Evolutionary conservation across 23 red algal species (phyloP).

Genomic region (Gracilaria vermiculophylla): DNA sequence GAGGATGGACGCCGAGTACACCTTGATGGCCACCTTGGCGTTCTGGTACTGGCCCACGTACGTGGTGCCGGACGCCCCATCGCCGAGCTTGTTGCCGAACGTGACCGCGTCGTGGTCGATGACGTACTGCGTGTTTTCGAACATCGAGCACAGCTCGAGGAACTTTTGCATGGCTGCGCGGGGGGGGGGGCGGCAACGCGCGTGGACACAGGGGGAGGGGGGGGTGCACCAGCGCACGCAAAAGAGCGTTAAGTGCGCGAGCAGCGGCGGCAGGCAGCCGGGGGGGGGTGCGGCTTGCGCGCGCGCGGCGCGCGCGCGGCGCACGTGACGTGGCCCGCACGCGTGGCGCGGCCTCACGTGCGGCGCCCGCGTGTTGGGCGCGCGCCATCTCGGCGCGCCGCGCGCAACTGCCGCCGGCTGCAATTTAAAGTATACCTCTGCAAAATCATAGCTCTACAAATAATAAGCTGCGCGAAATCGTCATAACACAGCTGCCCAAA

Average conservation of each 20-base stretch:
- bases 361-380: too few relatives aligned
- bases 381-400: too few relatives aligned
- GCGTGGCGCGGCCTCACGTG: too few relatives aligned
- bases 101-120: slow-evolving; percentile 65
- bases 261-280: not conserved
- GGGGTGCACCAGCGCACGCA: not conserved
- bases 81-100: slow-evolving; percentile 77
- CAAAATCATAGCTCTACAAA: too few relatives aligned
- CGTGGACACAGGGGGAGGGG: not conserved
- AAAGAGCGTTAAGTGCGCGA: not conserved
- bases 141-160: slow-evolving; percentile 47
- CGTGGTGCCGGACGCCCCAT: slow-evolving; percentile 84
- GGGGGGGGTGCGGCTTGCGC: not conserved
- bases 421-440: too few relatives aligned
- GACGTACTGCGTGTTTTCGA: slow-evolving; percentile 73
- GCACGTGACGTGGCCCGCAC: too few relatives aligned
- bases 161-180: slow-evolving; percentile 64
- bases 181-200: not conserved
- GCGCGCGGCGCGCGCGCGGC: not conserved
- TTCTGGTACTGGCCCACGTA: slow-evolving; percentile 51
- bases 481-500: too few relatives aligned
- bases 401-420: too few relatives aligned
- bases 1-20: slow-evolving; percentile 84
- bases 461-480: too few relatives aligned
- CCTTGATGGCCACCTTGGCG: slow-evolving; percentile 85